Percentiles rank a stretch among this genome's conserved stretches.
Conservation (phyloP, 75 land plant species). For the Picea sitchensis region DNA sequence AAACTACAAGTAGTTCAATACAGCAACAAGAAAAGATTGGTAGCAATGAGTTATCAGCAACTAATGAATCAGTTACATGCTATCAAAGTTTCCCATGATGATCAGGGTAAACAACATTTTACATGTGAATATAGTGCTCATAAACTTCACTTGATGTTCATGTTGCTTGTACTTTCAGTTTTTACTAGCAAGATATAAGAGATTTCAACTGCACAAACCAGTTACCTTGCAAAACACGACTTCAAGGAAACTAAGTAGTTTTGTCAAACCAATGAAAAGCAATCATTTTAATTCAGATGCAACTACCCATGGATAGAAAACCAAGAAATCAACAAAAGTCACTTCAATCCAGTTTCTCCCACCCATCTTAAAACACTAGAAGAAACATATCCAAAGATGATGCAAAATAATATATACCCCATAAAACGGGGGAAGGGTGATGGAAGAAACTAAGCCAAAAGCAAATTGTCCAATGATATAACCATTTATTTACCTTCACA, state of each 20-base stretch:
- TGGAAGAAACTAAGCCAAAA: neutral
- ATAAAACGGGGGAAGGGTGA: neutral
- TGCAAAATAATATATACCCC: neutral
- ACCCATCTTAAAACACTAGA: neutral
- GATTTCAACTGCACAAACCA: too few relatives aligned
- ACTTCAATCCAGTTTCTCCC: neutral
- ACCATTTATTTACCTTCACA: conserved; percentile 12
- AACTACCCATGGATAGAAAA: neutral
- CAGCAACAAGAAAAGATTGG: too few relatives aligned
- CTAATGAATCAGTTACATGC: too few relatives aligned
- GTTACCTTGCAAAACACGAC: too few relatives aligned
- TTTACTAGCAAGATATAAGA: too few relatives aligned
- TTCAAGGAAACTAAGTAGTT: neutral
- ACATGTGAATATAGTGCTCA: too few relatives aligned
- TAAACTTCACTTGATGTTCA: too few relatives aligned
- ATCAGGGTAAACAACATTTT: too few relatives aligned
- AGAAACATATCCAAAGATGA: neutral
- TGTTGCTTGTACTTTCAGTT: too few relatives aligned
- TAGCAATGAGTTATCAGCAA: too few relatives aligned
- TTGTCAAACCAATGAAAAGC: neutral
- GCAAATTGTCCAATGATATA: neutral
- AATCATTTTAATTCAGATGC: neutral
- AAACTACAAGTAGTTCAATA: too few relatives aligned
- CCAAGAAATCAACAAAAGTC: neutral
- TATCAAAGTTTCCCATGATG: too few relatives aligned